phyloP scores from a whole-genome alignment of 495 filamentous ascomycete genomes.

The Lentithecium fluviatile region DNA sequence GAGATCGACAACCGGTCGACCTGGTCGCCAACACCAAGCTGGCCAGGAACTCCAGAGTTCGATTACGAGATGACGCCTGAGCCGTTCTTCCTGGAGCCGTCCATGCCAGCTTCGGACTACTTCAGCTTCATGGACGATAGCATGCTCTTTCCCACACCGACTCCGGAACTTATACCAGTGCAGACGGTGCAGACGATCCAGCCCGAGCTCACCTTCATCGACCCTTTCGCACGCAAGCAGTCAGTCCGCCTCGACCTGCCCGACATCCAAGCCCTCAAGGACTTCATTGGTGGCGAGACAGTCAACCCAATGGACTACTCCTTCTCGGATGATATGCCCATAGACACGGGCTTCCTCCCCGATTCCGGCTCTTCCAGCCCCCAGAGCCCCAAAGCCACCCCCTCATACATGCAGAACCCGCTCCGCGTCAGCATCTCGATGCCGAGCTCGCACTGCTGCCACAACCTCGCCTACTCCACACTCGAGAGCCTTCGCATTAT shows the following conservation, averaged over 20 bases:
- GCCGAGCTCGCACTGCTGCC: conserved; percentile 27
- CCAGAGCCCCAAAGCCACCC: conserved; percentile 10
- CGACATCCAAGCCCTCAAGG: conserved; percentile 27
- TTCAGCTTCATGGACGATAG: conserved; percentile 22
- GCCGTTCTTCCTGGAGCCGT: conserved; percentile 5
- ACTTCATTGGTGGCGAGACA: conserved; percentile 23
- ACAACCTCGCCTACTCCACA: conserved; percentile 25
- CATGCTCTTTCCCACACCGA: conserved; percentile 6
- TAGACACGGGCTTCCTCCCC: conserved; percentile 12
- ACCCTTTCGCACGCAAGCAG: conserved; percentile 26
- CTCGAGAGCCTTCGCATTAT: conserved; percentile 20
- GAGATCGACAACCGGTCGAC: conserved; percentile 13
- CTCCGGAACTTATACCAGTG: neutral
- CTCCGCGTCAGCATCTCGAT: conserved; percentile 7
- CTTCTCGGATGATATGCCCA: neutral
- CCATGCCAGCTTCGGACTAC: neutral
- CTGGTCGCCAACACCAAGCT: conserved; percentile 17
- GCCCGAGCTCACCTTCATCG: conserved; percentile 20
- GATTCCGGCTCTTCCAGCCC: neutral
- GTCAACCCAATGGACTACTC: conserved; percentile 17
- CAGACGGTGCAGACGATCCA: conserved; percentile 3
- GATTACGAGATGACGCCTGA: conserved; percentile 20
- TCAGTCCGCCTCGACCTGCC: conserved; percentile 5
- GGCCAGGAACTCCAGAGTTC: conserved; percentile 18
- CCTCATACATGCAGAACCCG: conserved; percentile 6